Conservation (phyloP, 2,329 filamentous ascomycete species). For the Lecanosticta acicola region DNA sequence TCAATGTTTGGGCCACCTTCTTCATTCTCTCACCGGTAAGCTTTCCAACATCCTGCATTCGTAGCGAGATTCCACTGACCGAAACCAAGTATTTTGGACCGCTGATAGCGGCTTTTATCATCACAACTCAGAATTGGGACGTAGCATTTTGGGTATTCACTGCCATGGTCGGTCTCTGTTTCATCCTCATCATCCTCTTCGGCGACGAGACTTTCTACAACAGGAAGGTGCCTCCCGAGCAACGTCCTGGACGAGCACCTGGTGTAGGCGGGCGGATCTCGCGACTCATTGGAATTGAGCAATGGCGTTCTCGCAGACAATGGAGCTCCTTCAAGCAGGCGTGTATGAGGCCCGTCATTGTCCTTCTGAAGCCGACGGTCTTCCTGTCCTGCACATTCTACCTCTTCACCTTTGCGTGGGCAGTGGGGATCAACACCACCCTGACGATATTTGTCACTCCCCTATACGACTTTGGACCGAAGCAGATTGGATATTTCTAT, state of each 20-base stretch:
- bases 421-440: conserved; percentile 24
- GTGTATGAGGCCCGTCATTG: conserved; percentile 7
- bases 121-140: conserved; percentile 15
- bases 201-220: conserved; percentile 14
- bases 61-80: too few species aligned
- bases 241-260: conserved; percentile 7
- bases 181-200: conserved; percentile 9
- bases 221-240: conserved; percentile 2
- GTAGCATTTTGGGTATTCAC: conserved; percentile 11
- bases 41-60: too few species aligned
- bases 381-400: conserved; percentile 9
- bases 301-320: conserved; percentile 10
- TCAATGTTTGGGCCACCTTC: conserved; percentile 15
- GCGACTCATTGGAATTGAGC: conserved; percentile 12
- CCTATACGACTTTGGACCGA: conserved; percentile 16
- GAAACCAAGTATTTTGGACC: conserved; percentile 14
- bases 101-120: conserved; percentile 14
- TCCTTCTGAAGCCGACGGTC: conserved; percentile 8
- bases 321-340: conserved; percentile 8
- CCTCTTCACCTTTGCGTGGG: conserved; percentile 21
- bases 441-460: conserved; percentile 19
- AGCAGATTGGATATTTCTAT: conserved; percentile 20
- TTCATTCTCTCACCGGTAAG: conserved; percentile 12
- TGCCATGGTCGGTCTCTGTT: conserved; percentile 7
- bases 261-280: conserved; percentile 15